phyloP scores from a whole-genome alignment of 2,329 filamentous ascomycete species.

The Penicillium sp. region DNA sequence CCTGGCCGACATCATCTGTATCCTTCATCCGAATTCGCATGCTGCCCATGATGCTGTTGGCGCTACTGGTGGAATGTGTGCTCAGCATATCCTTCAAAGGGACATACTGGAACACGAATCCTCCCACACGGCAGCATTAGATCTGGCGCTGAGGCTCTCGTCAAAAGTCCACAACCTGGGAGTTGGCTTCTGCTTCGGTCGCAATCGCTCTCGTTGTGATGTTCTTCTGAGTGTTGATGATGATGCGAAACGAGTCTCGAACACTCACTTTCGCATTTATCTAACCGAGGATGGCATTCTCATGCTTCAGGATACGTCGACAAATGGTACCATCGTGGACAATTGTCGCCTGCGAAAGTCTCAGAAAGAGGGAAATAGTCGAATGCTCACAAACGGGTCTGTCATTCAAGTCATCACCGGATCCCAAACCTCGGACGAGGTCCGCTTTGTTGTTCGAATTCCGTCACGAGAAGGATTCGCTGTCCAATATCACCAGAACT shows the following conservation, averaged over 20 bases:
- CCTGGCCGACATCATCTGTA: conserved; percentile 82
- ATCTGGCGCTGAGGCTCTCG: conserved; percentile 79
- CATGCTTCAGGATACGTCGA: conserved; percentile 91
- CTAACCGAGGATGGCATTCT: conserved; percentile 80
- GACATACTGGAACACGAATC: conserved; percentile 42
- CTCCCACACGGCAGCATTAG: conserved; percentile 40
- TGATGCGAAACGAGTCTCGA: conserved; percentile 73
- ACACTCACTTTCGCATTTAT: conserved; percentile 93
- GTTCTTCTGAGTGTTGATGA: conserved; percentile 67
- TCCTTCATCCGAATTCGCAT: conserved; percentile 75
- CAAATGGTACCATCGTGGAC: conserved; percentile 93
- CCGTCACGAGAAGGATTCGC: conserved; percentile 71
- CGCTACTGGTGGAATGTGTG: conserved; percentile 49
- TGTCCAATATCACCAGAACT: conserved; percentile 64
- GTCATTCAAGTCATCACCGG: conserved; percentile 66
- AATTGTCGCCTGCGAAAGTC: conserved; percentile 60
- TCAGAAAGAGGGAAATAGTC: conserved; percentile 44
- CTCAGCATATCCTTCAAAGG: conserved; percentile 60
- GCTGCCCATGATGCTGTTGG: conserved; percentile 70
- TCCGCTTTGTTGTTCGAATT: conserved; percentile 82
- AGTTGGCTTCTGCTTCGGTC: conserved; percentile 81
- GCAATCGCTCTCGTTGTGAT: conserved; percentile 70
- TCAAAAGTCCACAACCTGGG: conserved; percentile 64
- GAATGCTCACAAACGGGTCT: conserved; percentile 69
- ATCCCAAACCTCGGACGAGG: conserved; percentile 53